phyloP scores from a whole-genome alignment of 2,329 filamentous ascomycete species.

The Periconia macrospinosa region DNA sequence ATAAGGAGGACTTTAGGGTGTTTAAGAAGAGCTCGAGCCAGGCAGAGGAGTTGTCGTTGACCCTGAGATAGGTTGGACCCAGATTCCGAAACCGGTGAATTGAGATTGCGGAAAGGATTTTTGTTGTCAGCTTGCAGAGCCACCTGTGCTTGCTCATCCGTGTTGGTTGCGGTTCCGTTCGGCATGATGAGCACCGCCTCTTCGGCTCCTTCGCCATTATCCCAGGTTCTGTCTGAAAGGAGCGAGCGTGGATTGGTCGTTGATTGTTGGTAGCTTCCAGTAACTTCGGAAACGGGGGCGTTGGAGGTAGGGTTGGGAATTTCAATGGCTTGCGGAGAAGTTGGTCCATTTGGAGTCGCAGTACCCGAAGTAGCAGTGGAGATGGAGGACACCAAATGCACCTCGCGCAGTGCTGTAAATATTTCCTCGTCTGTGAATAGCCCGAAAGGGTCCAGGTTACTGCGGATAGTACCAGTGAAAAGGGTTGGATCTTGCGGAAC shows the following conservation, averaged over 20 bases:
- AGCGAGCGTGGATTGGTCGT: constrained; percentile 38
- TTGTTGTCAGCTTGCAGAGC: constrained; percentile 71
- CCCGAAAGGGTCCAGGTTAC: constrained; percentile 89
- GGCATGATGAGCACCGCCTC: constrained; percentile 37
- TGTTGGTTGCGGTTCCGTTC: constrained; percentile 30
- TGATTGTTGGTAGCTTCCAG: constrained; percentile 29
- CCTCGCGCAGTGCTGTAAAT: constrained; percentile 80
- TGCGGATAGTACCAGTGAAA: constrained; percentile 88
- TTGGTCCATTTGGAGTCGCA: constrained; percentile 21
- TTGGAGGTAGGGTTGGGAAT: constrained; percentile 35
- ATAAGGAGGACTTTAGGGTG: constrained; percentile 92
- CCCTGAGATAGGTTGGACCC: constrained; percentile 95
- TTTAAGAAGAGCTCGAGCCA: constrained; percentile 90
- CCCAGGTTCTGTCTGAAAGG: constrained; percentile 27
- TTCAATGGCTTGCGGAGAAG: constrained; percentile 28
- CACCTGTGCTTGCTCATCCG: constrained; percentile 26
- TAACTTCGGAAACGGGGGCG: constrained; percentile 28
- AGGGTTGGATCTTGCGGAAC: constrained; percentile 96
- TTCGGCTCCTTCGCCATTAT: constrained; percentile 27
- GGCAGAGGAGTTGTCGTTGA: constrained; percentile 89
- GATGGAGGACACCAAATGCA: constrained; percentile 71
- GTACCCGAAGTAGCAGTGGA: constrained; percentile 43
- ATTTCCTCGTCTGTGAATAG: constrained; percentile 89
- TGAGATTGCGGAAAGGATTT: constrained; percentile 89
- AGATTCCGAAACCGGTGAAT: constrained; percentile 82